Conservation (phyloP, 345 rosid genomes). For the Eucalyptus tenuipes region DNA sequence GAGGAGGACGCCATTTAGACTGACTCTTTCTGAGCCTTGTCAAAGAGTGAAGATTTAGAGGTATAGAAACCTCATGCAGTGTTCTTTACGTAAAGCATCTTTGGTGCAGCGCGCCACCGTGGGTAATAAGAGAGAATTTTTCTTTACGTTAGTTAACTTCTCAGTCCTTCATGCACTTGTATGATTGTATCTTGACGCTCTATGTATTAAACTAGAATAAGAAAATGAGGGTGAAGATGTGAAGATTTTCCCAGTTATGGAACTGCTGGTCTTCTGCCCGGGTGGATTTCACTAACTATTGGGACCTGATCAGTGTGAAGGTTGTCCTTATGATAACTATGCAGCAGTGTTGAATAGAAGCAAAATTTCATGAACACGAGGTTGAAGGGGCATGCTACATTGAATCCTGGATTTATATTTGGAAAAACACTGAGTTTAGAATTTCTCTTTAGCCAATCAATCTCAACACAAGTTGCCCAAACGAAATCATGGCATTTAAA, state of each 20-base stretch:
- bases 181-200: neutral
- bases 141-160: neutral
- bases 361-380: neutral
- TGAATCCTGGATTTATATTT: neutral
- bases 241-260: neutral
- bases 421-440: neutral
- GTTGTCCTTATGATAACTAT: neutral
- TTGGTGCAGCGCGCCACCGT: neutral
- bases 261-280: neutral
- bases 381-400: neutral
- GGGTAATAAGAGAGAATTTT: neutral
- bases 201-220: neutral
- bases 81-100: neutral
- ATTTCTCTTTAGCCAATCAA: neutral
- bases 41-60: neutral
- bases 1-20: neutral
- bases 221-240: neutral
- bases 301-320: neutral
- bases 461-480: neutral
- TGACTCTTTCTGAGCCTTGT: neutral
- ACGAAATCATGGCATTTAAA: neutral
- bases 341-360: neutral
- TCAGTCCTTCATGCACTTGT: neutral
- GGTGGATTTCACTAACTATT: neutral
- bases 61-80: neutral